Evolutionary conservation across 306 rosid species (phyloP).

Genomic region (Trifolium pratense): DNA sequence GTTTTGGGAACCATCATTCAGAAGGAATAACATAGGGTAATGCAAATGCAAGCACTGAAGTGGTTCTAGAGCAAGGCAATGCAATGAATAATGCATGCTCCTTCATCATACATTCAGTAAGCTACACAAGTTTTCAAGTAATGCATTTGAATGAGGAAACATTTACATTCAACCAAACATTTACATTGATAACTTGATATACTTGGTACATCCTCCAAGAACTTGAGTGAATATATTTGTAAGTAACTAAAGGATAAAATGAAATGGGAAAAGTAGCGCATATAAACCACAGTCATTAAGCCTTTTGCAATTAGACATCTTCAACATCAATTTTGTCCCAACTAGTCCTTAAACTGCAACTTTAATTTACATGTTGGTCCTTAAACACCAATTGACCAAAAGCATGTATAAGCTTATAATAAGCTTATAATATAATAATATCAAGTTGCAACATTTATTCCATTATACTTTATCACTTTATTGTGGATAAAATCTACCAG

Average conservation of each 20-base stretch:
- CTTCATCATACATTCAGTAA: not conserved
- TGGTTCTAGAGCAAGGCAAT: constrained; percentile 13
- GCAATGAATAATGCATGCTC: constrained; percentile 11
- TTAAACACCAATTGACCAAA: not conserved
- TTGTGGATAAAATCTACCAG: constrained; percentile 8
- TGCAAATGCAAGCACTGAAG: not conserved
- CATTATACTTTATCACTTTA: constrained; percentile 5
- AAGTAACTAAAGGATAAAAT: not conserved
- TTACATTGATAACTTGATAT: not conserved
- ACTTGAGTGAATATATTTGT: not conserved
- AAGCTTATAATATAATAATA: not conserved
- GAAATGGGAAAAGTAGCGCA: constrained; percentile 2
- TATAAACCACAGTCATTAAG: not conserved
- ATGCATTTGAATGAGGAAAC: constrained; percentile 1
- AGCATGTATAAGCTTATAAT: not conserved
- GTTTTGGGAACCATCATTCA: constrained; percentile 14
- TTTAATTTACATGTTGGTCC: too few relatives aligned
- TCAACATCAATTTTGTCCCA: not conserved
- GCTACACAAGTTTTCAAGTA: constrained; percentile 1
- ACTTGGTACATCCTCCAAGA: not conserved
- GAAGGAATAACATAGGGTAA: not conserved
- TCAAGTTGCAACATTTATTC: not conserved
- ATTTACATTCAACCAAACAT: not conserved
- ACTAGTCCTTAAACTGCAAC: too few relatives aligned
- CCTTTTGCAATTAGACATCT: not conserved